Percentiles rank a stretch among this genome's conserved stretches.
These are phyloP conservation scores for Lepidopterella palustris DNA, from an alignment of 495 filamentous ascomycete genomes.

Conservation along the genomic window DNA sequence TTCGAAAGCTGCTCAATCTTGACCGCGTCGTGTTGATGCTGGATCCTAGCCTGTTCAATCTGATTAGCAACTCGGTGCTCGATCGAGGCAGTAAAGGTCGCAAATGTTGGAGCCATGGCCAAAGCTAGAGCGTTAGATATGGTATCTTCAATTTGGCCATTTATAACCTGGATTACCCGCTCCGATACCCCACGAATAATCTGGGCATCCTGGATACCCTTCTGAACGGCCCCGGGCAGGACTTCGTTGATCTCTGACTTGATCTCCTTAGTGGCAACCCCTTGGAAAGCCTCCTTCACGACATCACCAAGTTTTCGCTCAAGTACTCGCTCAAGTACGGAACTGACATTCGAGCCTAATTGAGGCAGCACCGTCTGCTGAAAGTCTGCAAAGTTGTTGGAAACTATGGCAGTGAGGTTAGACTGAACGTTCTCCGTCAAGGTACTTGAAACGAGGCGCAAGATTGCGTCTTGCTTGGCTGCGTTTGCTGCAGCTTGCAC, in stretches of 20 bases:
- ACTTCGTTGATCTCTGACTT: constrained; percentile 26
- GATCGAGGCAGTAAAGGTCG: constrained; percentile 55
- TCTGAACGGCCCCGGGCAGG: constrained; percentile 46
- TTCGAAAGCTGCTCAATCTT: constrained; percentile 81
- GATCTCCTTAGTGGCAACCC: constrained; percentile 1
- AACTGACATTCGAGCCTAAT: no score
- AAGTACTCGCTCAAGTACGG: no score
- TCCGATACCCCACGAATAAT: constrained; percentile 66
- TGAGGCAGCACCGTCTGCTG: constrained; percentile 40
- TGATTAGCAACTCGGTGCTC: constrained; percentile 59
- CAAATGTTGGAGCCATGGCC: constrained; percentile 59
- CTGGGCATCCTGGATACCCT: constrained; percentile 63
- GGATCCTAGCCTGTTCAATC: constrained; percentile 59
- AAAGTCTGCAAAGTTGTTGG: constrained; percentile 32
- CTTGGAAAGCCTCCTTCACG: not conserved
- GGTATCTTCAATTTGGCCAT: constrained; percentile 62
- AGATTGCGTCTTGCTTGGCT: constrained; percentile 69
- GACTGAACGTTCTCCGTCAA: constrained; percentile 86
- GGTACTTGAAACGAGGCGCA: constrained; percentile 80
- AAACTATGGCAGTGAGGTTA: constrained; percentile 64
- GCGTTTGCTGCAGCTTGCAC: constrained; percentile 57
- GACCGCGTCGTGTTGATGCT: constrained; percentile 59
- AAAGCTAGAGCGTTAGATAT: constrained; percentile 55
- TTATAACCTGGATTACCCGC: constrained; percentile 55
- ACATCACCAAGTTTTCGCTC: constrained; percentile 12